Conservation (phyloP, 768 basidiomycete species). For the Podaxis sp. region DNA sequence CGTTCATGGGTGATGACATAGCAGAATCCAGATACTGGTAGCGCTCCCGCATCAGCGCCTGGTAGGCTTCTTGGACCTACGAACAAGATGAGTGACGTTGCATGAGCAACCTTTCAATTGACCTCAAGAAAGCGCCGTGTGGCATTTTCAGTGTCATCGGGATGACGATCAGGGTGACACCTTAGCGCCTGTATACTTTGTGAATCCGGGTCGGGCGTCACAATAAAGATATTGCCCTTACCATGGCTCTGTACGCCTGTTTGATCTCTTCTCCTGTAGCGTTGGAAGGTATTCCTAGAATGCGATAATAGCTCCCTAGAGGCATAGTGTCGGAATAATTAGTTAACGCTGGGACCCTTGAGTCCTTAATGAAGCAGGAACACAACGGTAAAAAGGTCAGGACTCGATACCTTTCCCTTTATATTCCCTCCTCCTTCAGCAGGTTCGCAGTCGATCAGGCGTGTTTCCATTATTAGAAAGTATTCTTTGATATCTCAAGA, state of each 20-base stretch:
- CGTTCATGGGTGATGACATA: conserved; percentile 4
- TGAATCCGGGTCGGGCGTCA: conserved; percentile 22
- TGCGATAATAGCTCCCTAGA: conserved; percentile 6
- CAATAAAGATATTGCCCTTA: conserved; percentile 30
- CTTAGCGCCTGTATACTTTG: conserved; percentile 45
- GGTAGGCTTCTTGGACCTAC: conserved; percentile 60
- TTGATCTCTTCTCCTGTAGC: conserved; percentile 54
- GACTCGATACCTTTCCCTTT: conserved; percentile 5
- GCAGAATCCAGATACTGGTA: conserved; percentile 20
- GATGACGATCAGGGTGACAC: conserved; percentile 72
- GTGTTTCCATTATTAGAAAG: conserved; percentile 12
- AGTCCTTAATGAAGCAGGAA: not conserved
- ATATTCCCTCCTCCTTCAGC: not conserved
- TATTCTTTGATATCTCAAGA: conserved; percentile 2
- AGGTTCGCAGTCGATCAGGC: conserved; percentile 4
- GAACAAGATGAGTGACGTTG: conserved; percentile 2
- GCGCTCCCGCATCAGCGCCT: conserved; percentile 45
- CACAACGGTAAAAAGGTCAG: not conserved
- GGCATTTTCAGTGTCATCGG: conserved; percentile 50
- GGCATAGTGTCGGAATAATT: conserved; percentile 8
- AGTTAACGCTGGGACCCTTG: not conserved
- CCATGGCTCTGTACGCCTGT: conserved; percentile 62
- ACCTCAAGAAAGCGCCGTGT: conserved; percentile 62
- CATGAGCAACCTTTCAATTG: conserved; percentile 14
- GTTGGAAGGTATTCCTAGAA: conserved; percentile 17